Percentiles rank a stretch among this genome's conserved stretches.
These are phyloP conservation scores for Furcasterigmium sp. DNA, from an alignment of 2,329 filamentous ascomycete genomes.

Conservation along the genomic window DNA sequence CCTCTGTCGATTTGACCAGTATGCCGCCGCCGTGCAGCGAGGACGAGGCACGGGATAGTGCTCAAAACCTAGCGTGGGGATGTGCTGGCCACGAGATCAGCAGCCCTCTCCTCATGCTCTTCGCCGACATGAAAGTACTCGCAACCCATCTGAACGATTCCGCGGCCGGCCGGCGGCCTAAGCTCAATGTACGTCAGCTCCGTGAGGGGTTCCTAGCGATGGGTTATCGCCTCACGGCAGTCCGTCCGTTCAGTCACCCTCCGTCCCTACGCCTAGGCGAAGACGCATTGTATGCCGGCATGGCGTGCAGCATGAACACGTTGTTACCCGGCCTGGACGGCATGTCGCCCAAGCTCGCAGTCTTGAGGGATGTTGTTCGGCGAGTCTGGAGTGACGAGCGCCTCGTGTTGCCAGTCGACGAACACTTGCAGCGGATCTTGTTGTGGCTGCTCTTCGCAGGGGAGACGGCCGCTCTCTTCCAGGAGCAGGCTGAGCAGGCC, in stretches of 20 bases:
- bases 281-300: neutral
- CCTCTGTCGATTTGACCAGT: too few relatives aligned
- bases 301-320: neutral
- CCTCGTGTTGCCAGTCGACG: neutral
- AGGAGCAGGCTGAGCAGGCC: neutral
- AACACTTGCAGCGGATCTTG: neutral
- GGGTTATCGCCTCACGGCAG: neutral
- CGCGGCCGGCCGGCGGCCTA: neutral
- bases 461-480: neutral
- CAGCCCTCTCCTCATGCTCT: too few relatives aligned
- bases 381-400: neutral
- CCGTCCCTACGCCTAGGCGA: neutral
- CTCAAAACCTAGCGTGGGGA: too few relatives aligned
- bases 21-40: too few relatives aligned
- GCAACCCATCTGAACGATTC: neutral
- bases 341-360: neutral
- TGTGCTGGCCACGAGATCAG: too few relatives aligned
- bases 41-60: too few relatives aligned
- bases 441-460: neutral
- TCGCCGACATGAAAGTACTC: neutral
- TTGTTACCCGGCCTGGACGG: neutral
- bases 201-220: neutral
- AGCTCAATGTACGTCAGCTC: neutral
- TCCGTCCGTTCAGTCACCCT: neutral
- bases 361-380: too few relatives aligned